These are phyloP conservation scores for Chlorella sp. DNA, from an alignment of 139 green algal species.

Conservation along the genomic window DNA sequence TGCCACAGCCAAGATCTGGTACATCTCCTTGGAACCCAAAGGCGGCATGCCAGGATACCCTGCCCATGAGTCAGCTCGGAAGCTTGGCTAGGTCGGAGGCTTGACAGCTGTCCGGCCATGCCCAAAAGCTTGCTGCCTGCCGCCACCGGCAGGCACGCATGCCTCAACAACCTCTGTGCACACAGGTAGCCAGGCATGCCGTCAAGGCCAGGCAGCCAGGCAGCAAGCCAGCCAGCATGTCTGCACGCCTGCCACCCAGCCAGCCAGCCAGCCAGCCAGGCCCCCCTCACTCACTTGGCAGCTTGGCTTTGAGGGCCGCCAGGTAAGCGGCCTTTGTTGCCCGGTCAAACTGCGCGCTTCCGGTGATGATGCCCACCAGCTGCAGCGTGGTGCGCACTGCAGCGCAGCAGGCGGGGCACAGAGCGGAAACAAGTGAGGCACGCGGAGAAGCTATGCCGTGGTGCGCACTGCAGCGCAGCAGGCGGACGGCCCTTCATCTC, in stretches of 20 bases:
- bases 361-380: neutral
- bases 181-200: too few relatives aligned
- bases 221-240: neutral
- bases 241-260: neutral
- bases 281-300: neutral
- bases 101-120: too few relatives aligned
- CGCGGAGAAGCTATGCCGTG: too few relatives aligned
- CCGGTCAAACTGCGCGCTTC: neutral
- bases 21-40: too few relatives aligned
- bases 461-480: neutral
- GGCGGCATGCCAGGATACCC: too few relatives aligned
- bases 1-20: too few relatives aligned
- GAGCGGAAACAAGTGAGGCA: neutral
- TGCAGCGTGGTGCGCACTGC: slow-evolving; percentile 18
- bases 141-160: too few relatives aligned
- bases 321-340: neutral
- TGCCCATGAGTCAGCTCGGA: too few relatives aligned
- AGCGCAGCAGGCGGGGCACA: neutral
- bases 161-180: too few relatives aligned
- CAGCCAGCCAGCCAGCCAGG: neutral
- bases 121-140: too few relatives aligned
- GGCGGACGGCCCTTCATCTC: too few relatives aligned
- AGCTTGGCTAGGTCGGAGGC: too few relatives aligned
- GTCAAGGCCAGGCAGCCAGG: neutral
- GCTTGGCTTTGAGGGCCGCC: neutral